Evolutionary conservation across 1,139 yeast genomes (phyloP).

Genomic region (Lodderomyces parapsilosis): DNA sequence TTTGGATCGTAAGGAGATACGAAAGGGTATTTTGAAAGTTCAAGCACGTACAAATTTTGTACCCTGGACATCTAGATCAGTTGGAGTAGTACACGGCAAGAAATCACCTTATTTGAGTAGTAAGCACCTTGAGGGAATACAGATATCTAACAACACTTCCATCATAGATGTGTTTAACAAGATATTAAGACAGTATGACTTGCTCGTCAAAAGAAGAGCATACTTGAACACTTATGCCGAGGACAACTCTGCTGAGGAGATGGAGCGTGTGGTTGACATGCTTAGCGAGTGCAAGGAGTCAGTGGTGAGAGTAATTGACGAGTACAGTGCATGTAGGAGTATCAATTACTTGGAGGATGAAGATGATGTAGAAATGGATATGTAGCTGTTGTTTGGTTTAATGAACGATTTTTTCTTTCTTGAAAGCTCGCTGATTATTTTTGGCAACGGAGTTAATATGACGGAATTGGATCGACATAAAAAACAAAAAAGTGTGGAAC

Average conservation of each 20-base stretch:
- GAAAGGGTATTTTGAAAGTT: slow-evolving; percentile 75
- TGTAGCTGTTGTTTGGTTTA: not conserved
- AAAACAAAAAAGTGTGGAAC: not conserved
- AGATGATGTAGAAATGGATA: slow-evolving; percentile 1
- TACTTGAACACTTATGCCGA: slow-evolving; percentile 77
- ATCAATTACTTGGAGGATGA: slow-evolving; percentile 36
- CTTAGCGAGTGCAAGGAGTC: slow-evolving; percentile 79
- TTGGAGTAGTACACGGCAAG: slow-evolving; percentile 76
- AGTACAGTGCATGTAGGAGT: slow-evolving; percentile 63
- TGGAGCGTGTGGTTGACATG: slow-evolving; percentile 59
- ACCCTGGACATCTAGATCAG: slow-evolving; percentile 82
- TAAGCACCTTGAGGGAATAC: slow-evolving; percentile 62
- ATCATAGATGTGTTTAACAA: slow-evolving; percentile 64
- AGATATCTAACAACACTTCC: slow-evolving; percentile 77
- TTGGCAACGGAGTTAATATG: too few species aligned
- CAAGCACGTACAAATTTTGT: slow-evolving; percentile 79
- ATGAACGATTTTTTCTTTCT: slow-evolving; percentile 1
- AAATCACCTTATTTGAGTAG: slow-evolving; percentile 58
- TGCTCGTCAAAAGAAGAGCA: slow-evolving; percentile 76
- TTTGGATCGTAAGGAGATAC: slow-evolving; percentile 70
- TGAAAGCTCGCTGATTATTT: too few species aligned
- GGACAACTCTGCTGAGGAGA: slow-evolving; percentile 44
- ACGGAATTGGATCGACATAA: not conserved
- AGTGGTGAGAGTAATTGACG: slow-evolving; percentile 66
- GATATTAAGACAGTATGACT: slow-evolving; percentile 75